Percentiles rank a stretch among this genome's conserved stretches.
Evolutionary conservation across 2,329 filamentous ascomycete genomes (phyloP).

Genomic region (Dissoconium aciculare): DNA sequence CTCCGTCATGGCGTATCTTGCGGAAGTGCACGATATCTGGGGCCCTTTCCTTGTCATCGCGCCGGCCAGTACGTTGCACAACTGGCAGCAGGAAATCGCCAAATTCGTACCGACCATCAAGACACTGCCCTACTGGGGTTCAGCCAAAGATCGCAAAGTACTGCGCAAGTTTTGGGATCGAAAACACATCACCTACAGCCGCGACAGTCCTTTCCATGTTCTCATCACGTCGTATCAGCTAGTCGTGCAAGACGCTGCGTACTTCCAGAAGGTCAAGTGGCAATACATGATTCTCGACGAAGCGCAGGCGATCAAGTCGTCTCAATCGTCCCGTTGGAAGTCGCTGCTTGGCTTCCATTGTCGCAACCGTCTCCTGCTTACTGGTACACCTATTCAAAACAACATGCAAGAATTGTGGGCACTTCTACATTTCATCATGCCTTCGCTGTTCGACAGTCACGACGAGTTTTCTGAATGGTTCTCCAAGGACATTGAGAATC

Average conservation of each 20-base stretch:
- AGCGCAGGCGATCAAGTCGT: conserved; percentile 97
- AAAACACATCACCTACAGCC: conserved; percentile 89
- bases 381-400: conserved; percentile 96
- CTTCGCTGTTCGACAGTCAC: conserved; percentile 89
- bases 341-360: conserved; percentile 85
- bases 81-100: conserved; percentile 97
- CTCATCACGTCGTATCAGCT: conserved; percentile 94
- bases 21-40: conserved; percentile 96
- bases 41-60: conserved; percentile 94
- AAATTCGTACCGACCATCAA: conserved; percentile 91
- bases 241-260: conserved; percentile 87
- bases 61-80: conserved; percentile 89
- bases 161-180: conserved; percentile 98
- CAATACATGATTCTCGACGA: conserved; percentile 99
- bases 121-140: conserved; percentile 94
- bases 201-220: conserved; percentile 88
- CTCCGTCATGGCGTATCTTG: conserved; percentile 96
- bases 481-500: conserved; percentile 91
- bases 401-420: conserved; percentile 99
- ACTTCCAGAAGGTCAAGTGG: conserved; percentile 99
- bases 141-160: conserved; percentile 83
- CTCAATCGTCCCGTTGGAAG: conserved; percentile 93
- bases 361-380: conserved; percentile 82
- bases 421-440: conserved; percentile 97
- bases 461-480: conserved; percentile 92